A percentile compares a stretch with the other conserved stretches of the same genome.
phyloP scores from a whole-genome alignment of 805 yeast genomes.

The Diddensiella caesifluorescens region DNA sequence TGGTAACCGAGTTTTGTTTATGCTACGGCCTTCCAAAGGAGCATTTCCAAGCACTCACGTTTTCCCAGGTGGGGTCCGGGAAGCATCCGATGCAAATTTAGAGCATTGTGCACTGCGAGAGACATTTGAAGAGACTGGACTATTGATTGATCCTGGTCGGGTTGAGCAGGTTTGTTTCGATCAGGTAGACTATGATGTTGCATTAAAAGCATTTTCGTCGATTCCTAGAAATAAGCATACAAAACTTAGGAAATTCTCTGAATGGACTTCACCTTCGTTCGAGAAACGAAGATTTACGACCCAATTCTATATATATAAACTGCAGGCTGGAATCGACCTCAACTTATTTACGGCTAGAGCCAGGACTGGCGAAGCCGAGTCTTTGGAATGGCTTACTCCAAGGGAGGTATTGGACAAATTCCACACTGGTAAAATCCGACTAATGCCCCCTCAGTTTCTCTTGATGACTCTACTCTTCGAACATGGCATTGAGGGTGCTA shows the following conservation, averaged over 20 bases:
- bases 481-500: slow-evolving; percentile 14
- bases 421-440: slow-evolving; percentile 17
- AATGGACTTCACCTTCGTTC: slow-evolving; percentile 30
- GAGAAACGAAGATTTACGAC: slow-evolving; percentile 26
- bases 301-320: slow-evolving; percentile 25
- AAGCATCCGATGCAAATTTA: slow-evolving; percentile 22
- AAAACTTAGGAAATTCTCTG: slow-evolving; percentile 19
- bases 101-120: slow-evolving; percentile 30
- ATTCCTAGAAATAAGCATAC: slow-evolving; percentile 13
- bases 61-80: slow-evolving; percentile 32
- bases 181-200: slow-evolving; percentile 3
- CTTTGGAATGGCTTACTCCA: slow-evolving; percentile 29
- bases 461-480: slow-evolving; percentile 18
- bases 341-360: slow-evolving; percentile 3
- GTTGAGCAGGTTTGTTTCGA: slow-evolving; percentile 1
- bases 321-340: slow-evolving; percentile 17
- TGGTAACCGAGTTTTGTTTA: slow-evolving; percentile 23
- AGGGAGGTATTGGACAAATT: slow-evolving; percentile 21
- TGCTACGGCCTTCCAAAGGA: slow-evolving; percentile 28
- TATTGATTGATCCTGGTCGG: slow-evolving; percentile 23
- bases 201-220: slow-evolving; percentile 3
- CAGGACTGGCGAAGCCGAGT: slow-evolving; percentile 11
- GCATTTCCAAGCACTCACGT: slow-evolving; percentile 28
- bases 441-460: slow-evolving; percentile 33
- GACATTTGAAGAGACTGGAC: slow-evolving; percentile 32